phyloP scores from a whole-genome alignment of 805 yeast species.

The Yarrowia sp. region DNA sequence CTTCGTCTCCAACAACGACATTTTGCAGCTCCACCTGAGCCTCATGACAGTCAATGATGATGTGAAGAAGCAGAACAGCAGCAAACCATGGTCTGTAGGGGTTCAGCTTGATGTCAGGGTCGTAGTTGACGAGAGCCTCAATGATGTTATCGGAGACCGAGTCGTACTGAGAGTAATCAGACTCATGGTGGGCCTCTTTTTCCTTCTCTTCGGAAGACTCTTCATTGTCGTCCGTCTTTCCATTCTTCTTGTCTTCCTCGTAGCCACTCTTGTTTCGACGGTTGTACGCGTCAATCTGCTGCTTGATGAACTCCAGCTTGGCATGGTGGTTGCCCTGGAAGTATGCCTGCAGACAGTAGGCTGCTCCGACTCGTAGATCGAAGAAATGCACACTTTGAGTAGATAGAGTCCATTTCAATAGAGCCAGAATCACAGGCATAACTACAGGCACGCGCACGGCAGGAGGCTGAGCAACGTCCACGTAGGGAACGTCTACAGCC shows the following conservation, averaged over 20 bases:
- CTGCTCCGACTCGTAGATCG: conserved; percentile 78
- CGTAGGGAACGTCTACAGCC: conserved; percentile 87
- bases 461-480: conserved; percentile 72
- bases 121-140: conserved; percentile 74
- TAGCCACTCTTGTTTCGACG: conserved; percentile 44
- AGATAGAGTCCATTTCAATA: conserved; percentile 81
- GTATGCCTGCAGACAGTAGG: conserved; percentile 69
- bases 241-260: conserved; percentile 22
- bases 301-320: conserved; percentile 65
- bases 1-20: conserved; percentile 60
- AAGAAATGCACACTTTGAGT: conserved; percentile 85
- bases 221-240: conserved; percentile 2
- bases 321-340: conserved; percentile 69
- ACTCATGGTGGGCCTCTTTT: conserved; percentile 6
- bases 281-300: conserved; percentile 63
- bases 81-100: conserved; percentile 92
- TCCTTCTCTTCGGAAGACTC: conserved; percentile 3
- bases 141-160: conserved; percentile 63
- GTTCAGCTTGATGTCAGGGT: conserved; percentile 71
- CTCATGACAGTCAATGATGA: conserved; percentile 43
- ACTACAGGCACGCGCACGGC: conserved; percentile 49
- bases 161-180: conserved; percentile 2
- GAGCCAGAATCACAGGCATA: conserved; percentile 74
- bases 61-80: conserved; percentile 63
- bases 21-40: conserved; percentile 45